Evolutionary conservation across 2,329 filamentous ascomycete species (phyloP).

Genomic region (Arachnomyces sp.): DNA sequence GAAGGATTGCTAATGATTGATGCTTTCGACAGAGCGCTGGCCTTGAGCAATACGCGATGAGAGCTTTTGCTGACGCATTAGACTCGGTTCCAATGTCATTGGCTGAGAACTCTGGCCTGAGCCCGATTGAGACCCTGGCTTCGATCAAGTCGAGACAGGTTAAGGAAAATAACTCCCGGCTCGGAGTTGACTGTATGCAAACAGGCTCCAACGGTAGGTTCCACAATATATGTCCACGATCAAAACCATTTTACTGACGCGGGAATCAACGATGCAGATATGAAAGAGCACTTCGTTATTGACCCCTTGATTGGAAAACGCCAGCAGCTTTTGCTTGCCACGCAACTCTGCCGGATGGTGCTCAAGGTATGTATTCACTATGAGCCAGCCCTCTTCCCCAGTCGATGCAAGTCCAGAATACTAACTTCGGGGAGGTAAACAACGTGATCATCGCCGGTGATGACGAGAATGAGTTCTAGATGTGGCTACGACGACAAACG

Average conservation of each 20-base stretch:
- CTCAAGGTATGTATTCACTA: slow-evolving; percentile 57
- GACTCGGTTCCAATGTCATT: slow-evolving; percentile 92
- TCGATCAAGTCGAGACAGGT: slow-evolving; percentile 94
- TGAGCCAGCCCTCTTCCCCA: neutral
- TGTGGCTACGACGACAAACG: slow-evolving; percentile 1
- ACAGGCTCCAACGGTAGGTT: slow-evolving; percentile 71
- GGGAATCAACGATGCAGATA: slow-evolving; percentile 49
- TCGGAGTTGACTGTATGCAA: slow-evolving; percentile 98
- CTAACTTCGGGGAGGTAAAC: slow-evolving; percentile 50
- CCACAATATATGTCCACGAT: slow-evolving; percentile 2
- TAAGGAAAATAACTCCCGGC: slow-evolving; percentile 67
- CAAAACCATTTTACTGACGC: slow-evolving; percentile 4
- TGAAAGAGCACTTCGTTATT: slow-evolving; percentile 97
- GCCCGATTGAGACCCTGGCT: slow-evolving; percentile 89
- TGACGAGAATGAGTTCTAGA: slow-evolving; percentile 79
- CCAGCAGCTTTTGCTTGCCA: slow-evolving; percentile 91
- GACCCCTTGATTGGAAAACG: slow-evolving; percentile 97
- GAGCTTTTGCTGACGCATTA: slow-evolving; percentile 89
- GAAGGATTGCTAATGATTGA: too few relatives aligned
- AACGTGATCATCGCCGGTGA: slow-evolving; percentile 87
- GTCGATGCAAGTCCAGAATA: neutral
- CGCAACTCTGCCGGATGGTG: slow-evolving; percentile 96
- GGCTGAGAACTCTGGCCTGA: slow-evolving; percentile 93
- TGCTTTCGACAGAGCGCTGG: slow-evolving; percentile 59
- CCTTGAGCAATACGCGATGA: slow-evolving; percentile 98